A percentile compares a stretch with the other conserved stretches of the same genome.
Evolutionary conservation across 176 grass and related monocot genomes (phyloP).

Genomic region (Pharus latifolius): DNA sequence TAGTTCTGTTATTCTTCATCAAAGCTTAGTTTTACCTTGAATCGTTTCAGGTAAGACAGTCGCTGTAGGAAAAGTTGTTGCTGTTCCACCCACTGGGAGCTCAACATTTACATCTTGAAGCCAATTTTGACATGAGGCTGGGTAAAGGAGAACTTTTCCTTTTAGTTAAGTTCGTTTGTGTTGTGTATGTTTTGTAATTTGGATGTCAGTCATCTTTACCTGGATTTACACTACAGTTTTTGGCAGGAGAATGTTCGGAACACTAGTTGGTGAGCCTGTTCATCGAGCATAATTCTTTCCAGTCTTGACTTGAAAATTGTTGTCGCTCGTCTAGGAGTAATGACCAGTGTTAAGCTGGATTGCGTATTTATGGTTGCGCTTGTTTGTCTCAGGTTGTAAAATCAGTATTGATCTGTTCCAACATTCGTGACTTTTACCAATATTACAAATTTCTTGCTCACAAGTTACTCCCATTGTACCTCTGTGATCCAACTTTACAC

Average conservation of each 20-base stretch:
- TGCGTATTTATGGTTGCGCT: not conserved
- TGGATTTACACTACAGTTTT: not conserved
- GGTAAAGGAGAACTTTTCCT: not conserved
- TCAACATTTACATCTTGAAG: slow-evolving; percentile 28
- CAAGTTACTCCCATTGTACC: not conserved
- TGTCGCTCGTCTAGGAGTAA: not conserved
- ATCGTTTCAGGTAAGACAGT: slow-evolving; percentile 57
- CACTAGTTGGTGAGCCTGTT: not conserved
- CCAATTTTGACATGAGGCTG: slow-evolving; percentile 19
- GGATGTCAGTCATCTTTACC: not conserved
- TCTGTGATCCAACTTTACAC: too few relatives aligned
- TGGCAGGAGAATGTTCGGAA: not conserved
- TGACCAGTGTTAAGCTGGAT: not conserved
- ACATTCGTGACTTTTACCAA: not conserved
- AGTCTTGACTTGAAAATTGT: not conserved
- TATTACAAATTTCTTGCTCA: not conserved
- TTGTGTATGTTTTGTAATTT: not conserved
- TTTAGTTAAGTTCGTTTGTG: not conserved
- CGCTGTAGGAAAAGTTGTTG: slow-evolving; percentile 60
- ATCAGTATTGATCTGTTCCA: not conserved
- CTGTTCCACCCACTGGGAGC: slow-evolving; percentile 34
- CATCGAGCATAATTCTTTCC: not conserved
- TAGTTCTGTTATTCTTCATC: not conserved
- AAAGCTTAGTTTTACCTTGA: not conserved
- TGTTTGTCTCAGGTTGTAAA: not conserved